phyloP scores from a whole-genome alignment of 179 eudicot genomes.

The Corrigiola litoralis region DNA sequence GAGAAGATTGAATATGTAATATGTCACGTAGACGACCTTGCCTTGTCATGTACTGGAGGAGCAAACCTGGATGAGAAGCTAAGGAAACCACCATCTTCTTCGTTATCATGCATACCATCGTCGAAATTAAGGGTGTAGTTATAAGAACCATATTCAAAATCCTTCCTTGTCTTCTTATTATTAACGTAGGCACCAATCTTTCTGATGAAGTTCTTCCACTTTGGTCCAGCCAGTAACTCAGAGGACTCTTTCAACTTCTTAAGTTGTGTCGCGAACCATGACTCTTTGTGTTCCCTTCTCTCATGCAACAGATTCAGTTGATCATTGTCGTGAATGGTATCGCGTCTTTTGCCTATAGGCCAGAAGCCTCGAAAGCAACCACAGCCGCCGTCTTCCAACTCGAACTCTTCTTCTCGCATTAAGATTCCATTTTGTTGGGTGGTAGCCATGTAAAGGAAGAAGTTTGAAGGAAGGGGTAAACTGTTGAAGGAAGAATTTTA shows the following conservation, averaged over 20 bases:
- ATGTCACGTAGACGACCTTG: background rate
- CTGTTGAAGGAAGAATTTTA: background rate
- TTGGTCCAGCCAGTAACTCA: slow-evolving; percentile 71
- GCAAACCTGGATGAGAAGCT: slow-evolving; percentile 41
- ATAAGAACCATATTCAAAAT: slow-evolving; percentile 46
- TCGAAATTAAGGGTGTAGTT: slow-evolving; percentile 77
- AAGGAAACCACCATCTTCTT: slow-evolving; percentile 27
- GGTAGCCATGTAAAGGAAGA: background rate
- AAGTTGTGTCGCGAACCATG: slow-evolving; percentile 38
- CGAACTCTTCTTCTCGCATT: slow-evolving; percentile 17
- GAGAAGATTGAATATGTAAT: background rate
- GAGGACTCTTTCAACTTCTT: slow-evolving; percentile 44
- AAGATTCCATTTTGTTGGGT: slow-evolving; percentile 5
- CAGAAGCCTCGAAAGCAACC: slow-evolving; percentile 42
- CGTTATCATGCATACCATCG: slow-evolving; percentile 22
- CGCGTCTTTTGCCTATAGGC: background rate
- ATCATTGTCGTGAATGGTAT: slow-evolving; percentile 10
- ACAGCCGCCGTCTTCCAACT: slow-evolving; percentile 21
- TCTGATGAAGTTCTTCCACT: slow-evolving; percentile 71
- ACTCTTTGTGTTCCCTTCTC: slow-evolving; percentile 7
- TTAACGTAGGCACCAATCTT: slow-evolving; percentile 43
- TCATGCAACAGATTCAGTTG: slow-evolving; percentile 22
- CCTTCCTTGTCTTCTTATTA: slow-evolving; percentile 24
- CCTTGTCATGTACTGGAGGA: slow-evolving; percentile 27
- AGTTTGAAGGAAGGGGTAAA: slow-evolving; percentile 3